These are phyloP conservation scores for Pseudocercospora ulei DNA, from an alignment of 2,329 filamentous ascomycete species.

Conservation along the genomic window DNA sequence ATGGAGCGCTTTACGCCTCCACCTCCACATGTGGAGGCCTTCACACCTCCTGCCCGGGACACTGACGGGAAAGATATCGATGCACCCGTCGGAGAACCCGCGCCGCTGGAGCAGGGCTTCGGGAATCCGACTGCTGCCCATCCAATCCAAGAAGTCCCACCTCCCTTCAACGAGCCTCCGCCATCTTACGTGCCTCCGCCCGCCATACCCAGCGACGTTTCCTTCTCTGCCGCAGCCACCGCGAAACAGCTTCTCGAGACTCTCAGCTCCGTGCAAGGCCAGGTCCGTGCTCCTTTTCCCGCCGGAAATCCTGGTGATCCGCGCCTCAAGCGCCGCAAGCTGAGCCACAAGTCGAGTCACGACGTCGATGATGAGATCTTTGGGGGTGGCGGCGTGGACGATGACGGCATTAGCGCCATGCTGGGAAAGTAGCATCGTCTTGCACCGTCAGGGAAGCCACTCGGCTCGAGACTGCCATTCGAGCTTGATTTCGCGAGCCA, in stretches of 20 bases:
- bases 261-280: conserved; percentile 22
- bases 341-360: conserved; percentile 26
- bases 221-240: conserved; percentile 7
- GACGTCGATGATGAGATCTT: conserved; percentile 31
- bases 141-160: conserved; percentile 25
- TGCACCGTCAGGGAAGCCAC: no score
- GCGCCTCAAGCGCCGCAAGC: conserved; percentile 33
- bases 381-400: conserved; percentile 29
- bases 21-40: conserved; percentile 71
- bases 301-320: conserved; percentile 26
- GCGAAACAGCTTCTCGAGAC: conserved; percentile 28
- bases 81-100: conserved; percentile 10
- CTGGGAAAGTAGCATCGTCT: conserved; percentile 23
- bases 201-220: conserved; percentile 15
- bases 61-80: conserved; percentile 31
- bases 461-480: no score
- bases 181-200: conserved; percentile 27
- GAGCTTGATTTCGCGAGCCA: no score
- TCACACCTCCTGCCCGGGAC: conserved; percentile 62
- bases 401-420: conserved; percentile 32
- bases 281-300: conserved; percentile 25
- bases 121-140: conserved; percentile 39
- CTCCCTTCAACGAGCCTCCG: conserved; percentile 28
- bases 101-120: conserved; percentile 14
- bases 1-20: conserved; percentile 48